phyloP scores from a whole-genome alignment of 163 green algal genomes.

The Trebouxia gelatinosa region DNA sequence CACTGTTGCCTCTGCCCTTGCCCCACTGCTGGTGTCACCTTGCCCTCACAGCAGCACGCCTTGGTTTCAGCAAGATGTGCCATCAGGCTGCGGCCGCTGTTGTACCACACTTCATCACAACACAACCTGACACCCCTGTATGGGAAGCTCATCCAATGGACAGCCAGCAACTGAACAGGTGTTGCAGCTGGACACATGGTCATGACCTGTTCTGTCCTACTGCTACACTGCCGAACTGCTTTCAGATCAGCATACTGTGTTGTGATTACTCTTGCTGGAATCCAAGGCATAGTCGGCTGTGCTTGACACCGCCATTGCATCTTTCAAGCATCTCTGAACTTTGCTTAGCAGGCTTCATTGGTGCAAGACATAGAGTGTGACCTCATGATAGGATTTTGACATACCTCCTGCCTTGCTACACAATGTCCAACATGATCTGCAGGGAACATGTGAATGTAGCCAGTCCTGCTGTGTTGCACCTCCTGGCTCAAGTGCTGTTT shows the following conservation, averaged over 20 bases:
- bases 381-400: too few species aligned
- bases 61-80: constrained; percentile 35
- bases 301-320: too few species aligned
- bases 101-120: constrained; percentile 56
- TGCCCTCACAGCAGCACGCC: constrained; percentile 42
- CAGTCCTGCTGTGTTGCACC: constrained; percentile 46
- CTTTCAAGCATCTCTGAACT: too few species aligned
- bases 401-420: not conserved
- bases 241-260: not conserved
- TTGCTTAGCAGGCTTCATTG: too few species aligned
- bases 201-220: not conserved
- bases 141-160: constrained; percentile 67
- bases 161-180: constrained; percentile 41
- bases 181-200: not conserved
- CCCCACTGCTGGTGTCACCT: constrained; percentile 61
- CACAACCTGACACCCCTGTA: constrained; percentile 39
- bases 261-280: not conserved
- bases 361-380: too few species aligned
- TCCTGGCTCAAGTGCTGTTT: constrained; percentile 39
- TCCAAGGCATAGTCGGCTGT: not conserved
- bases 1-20: constrained; percentile 59
- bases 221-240: not conserved
- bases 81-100: constrained; percentile 45
- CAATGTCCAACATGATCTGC: not conserved
- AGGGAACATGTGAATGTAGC: constrained; percentile 41